Evolutionary conservation across 108 stramenopile genomes (phyloP).

Genomic region (Cyclostephanos tholiformis): DNA sequence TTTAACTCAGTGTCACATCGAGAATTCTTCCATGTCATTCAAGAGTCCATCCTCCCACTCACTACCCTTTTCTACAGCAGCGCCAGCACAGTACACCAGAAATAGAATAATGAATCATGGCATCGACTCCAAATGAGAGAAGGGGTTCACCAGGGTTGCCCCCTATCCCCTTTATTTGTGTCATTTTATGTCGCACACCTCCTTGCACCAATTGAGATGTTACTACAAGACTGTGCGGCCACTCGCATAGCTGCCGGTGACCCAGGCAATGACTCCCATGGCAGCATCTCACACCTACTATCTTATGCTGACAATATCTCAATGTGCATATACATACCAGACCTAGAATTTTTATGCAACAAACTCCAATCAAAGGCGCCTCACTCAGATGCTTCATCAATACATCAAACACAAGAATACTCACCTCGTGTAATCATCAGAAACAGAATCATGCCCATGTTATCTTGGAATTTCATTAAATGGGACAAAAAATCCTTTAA

Average conservation of each 20-base stretch:
- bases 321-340: neutral
- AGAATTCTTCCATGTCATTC: too few species aligned
- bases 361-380: neutral
- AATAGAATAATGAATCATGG: neutral
- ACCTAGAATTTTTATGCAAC: neutral
- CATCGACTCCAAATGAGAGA: neutral
- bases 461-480: too few species aligned
- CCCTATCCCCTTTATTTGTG: conserved; percentile 21
- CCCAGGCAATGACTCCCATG: neutral
- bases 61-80: neutral
- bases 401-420: neutral
- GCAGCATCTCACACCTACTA: neutral
- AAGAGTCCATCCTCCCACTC: neutral
- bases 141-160: conserved; percentile 28
- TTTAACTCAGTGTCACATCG: too few species aligned
- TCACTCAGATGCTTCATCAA: neutral
- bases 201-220: neutral
- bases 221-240: neutral
- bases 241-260: neutral
- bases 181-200: conserved; percentile 7
- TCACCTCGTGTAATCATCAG: neutral
- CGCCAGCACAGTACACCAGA: neutral
- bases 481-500: too few species aligned
- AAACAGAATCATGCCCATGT: too few species aligned
- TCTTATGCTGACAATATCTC: neutral